These are phyloP conservation scores for Acer campestre DNA, from an alignment of 345 rosid genomes.

Conservation along the genomic window DNA sequence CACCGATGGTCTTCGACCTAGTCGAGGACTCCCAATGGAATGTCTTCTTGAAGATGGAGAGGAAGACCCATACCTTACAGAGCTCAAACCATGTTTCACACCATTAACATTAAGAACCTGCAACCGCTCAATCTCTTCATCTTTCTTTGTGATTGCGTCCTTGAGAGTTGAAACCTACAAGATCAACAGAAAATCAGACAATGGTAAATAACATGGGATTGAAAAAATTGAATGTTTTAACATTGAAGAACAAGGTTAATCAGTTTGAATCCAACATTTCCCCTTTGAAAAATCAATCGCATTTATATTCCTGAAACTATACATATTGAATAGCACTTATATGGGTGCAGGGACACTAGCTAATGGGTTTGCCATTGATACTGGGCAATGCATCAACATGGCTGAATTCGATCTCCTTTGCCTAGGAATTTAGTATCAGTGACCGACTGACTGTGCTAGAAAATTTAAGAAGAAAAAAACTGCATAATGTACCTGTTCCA, in stretches of 20 bases:
- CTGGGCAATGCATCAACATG: background rate
- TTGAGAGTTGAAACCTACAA: conserved; percentile 75
- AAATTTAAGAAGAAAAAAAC: background rate
- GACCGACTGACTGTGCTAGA: background rate
- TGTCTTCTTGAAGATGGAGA: conserved; percentile 81
- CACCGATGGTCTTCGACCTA: conserved; percentile 30
- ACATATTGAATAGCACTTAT: background rate
- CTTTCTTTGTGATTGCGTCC: conserved; percentile 70
- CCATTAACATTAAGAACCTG: conserved; percentile 50
- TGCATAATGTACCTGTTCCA: conserved; percentile 68
- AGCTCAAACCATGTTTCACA: conserved; percentile 46
- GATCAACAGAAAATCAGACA: conserved; percentile 18
- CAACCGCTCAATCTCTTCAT: conserved; percentile 73
- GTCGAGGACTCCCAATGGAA: conserved; percentile 54
- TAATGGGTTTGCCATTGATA: background rate
- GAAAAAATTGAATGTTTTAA: background rate
- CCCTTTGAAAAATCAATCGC: background rate
- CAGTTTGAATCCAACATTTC: background rate
- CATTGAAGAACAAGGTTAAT: background rate
- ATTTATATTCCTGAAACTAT: background rate
- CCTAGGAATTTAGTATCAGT: background rate
- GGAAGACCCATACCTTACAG: conserved; percentile 52
- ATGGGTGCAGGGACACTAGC: conserved; percentile 1
- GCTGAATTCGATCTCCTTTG: conserved; percentile 9
- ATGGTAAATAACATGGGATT: background rate